Evolutionary conservation across 2,329 filamentous ascomycete species (phyloP).

Genomic region (Saccharata proteae): DNA sequence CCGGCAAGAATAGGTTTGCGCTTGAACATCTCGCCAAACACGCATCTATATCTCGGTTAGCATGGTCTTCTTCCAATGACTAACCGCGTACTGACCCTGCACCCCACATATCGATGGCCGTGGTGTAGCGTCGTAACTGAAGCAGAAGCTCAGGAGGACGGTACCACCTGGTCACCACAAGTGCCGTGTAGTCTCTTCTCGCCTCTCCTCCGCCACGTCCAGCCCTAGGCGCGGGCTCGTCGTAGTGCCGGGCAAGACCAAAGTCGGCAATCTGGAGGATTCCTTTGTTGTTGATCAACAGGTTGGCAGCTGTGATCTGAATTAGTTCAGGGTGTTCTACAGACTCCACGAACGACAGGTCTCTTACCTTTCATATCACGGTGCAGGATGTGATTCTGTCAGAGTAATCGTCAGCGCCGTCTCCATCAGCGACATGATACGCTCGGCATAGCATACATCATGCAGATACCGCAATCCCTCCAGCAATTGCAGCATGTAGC

Average conservation of each 20-base stretch:
- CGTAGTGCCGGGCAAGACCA: slow-evolving; percentile 84
- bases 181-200: slow-evolving; percentile 81
- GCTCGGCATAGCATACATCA: slow-evolving; percentile 30
- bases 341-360: slow-evolving; percentile 16
- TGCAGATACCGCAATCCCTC: slow-evolving; percentile 86
- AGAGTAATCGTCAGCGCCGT: slow-evolving; percentile 7
- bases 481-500: slow-evolving; percentile 88
- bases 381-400: slow-evolving; percentile 60
- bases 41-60: slow-evolving; percentile 50
- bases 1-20: slow-evolving; percentile 87
- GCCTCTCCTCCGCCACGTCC: slow-evolving; percentile 76
- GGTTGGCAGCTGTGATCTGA: slow-evolving; percentile 63
- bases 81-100: slow-evolving; percentile 55
- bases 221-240: slow-evolving; percentile 65
- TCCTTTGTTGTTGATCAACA: slow-evolving; percentile 89
- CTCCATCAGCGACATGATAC: slow-evolving; percentile 23
- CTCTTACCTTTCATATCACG: slow-evolving; percentile 72
- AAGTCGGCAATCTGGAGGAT: slow-evolving; percentile 97
- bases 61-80: slow-evolving; percentile 1
- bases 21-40: slow-evolving; percentile 95
- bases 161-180: slow-evolving; percentile 97
- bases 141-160: slow-evolving; percentile 85
- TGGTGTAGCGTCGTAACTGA: slow-evolving; percentile 83
- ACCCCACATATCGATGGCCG: slow-evolving; percentile 96
- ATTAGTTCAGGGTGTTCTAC: too few species aligned